Evolutionary conservation across 805 yeast genomes (phyloP).

Genomic region (Ogataea neopini): DNA sequence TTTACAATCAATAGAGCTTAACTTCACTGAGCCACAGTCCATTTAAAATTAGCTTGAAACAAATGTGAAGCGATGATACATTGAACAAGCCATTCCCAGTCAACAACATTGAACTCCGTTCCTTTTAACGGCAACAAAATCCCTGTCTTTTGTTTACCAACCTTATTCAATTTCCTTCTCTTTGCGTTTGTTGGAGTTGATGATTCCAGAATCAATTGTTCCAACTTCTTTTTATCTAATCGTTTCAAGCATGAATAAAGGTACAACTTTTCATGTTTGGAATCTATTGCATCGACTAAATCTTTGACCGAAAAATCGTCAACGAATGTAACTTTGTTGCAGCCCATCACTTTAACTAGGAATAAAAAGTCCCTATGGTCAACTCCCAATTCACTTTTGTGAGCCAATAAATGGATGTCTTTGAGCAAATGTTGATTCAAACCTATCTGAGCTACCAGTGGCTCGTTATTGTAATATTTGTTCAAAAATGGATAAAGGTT

Average conservation of each 20-base stretch:
- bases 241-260: conserved; percentile 9
- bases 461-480: conserved; percentile 35
- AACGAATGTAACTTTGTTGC: conserved; percentile 8
- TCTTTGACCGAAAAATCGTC: conserved; percentile 4
- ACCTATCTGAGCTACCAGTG: conserved; percentile 42
- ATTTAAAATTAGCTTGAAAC: conserved; percentile 18
- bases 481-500: conserved; percentile 47
- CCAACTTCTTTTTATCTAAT: conserved; percentile 14
- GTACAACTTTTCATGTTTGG: background rate
- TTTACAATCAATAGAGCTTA: background rate
- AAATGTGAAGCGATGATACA: conserved; percentile 43
- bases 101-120: conserved; percentile 35
- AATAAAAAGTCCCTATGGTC: conserved; percentile 10
- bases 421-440: conserved; percentile 41
- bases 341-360: conserved; percentile 16
- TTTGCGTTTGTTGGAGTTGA: conserved; percentile 2
- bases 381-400: conserved; percentile 15
- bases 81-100: conserved; percentile 72
- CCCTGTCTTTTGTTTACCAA: background rate
- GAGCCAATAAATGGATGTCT: conserved; percentile 38
- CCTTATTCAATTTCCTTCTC: background rate
- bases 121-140: background rate
- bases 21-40: conserved; percentile 21
- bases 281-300: conserved; percentile 2
- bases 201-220: background rate